Base-by-base conservation (phyloP, 768 basidiomycete species). In the Hydnomerulius pinastri region DNA sequence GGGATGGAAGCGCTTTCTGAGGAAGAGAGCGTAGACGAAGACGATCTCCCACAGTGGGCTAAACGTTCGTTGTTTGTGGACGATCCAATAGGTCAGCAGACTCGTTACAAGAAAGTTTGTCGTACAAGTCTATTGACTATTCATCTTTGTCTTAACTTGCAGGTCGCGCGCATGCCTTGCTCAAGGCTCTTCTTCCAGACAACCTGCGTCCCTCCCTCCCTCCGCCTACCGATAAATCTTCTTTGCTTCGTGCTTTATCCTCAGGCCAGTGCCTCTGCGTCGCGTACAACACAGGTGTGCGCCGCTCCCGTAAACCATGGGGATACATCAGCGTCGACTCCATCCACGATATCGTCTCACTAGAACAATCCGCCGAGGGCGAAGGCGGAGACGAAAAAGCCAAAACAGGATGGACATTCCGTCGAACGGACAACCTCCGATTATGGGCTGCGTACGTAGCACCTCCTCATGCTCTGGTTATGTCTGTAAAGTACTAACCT, bases 241-340 rank as follows among this genome's bases (percentile, higher is more conserved):
- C 64, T 0, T 77, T 90, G 56, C 73, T 90, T 2, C 65, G 70
- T 3, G 75, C 74, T 4, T 72, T 90, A 6, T 78, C 87, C 2
- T 91, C 86, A 4, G 92, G 93, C 0, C 87, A 92, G 59, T 68
- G 91, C 8, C 78, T 95, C 11, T 95, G 92, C 59, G 65, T 76
- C 2, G 85, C 89, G 0, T 93, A 92, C 71, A 96, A 95, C 66
- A 68, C 79, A 10, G 86, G 82, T 24, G 87, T 95, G 0, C 81
- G 93, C 21, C 80, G 82, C 51, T 92, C 90, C 7, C 82, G 81
- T 40, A 82, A 87, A 56, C 90, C 90, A 0, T 96, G 92, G 91
- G 93, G 92, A 0, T 95, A 86, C 67, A 86, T 95, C 49, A 87
- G 79, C 53, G 70, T 77, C 37, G 83, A 87, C 49, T 80, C 83